phyloP scores from a whole-genome alignment of 1,284 basidiomycete species.

The Malassezia furfur region DNA sequence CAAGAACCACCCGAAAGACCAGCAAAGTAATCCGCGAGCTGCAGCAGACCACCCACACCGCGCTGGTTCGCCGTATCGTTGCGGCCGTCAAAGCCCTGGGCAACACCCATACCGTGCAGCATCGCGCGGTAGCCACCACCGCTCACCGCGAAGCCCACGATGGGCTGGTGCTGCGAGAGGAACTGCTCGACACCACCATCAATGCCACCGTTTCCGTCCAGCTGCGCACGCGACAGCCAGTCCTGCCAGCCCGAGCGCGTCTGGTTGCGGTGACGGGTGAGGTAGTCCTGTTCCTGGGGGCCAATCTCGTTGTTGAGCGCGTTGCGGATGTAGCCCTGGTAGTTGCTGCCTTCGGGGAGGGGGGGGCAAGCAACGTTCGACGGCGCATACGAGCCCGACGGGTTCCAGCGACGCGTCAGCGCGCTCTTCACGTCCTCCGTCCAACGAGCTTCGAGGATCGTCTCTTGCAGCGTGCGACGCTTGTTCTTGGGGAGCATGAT shows the following conservation, averaged over 20 bases:
- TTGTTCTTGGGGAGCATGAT: not conserved
- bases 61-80: slow-evolving; percentile 35
- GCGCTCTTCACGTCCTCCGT: slow-evolving; percentile 16
- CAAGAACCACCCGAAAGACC: slow-evolving; percentile 45
- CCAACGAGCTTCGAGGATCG: slow-evolving; percentile 2
- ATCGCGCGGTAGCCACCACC: slow-evolving; percentile 53
- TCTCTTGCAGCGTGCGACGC: not conserved
- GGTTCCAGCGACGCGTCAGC: slow-evolving; percentile 20
- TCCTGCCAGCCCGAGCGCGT: slow-evolving; percentile 22
- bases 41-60: slow-evolving; percentile 41
- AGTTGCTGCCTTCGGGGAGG: slow-evolving; percentile 19
- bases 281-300: slow-evolving; percentile 27
- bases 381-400: slow-evolving; percentile 30
- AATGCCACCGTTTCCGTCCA: slow-evolving; percentile 17
- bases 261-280: slow-evolving; percentile 20
- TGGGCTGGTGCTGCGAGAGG: slow-evolving; percentile 35
- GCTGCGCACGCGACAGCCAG: slow-evolving; percentile 30
- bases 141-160: slow-evolving; percentile 50
- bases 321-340: slow-evolving; percentile 30
- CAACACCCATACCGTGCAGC: slow-evolving; percentile 42
- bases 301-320: slow-evolving; percentile 25
- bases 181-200: slow-evolving; percentile 34
- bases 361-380: slow-evolving; percentile 32
- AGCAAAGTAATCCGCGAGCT: slow-evolving; percentile 40
- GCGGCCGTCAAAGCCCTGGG: slow-evolving; percentile 36